Evolutionary conservation across 2,329 filamentous ascomycete genomes (phyloP).

Genomic region (Exophiala alcalophila): DNA sequence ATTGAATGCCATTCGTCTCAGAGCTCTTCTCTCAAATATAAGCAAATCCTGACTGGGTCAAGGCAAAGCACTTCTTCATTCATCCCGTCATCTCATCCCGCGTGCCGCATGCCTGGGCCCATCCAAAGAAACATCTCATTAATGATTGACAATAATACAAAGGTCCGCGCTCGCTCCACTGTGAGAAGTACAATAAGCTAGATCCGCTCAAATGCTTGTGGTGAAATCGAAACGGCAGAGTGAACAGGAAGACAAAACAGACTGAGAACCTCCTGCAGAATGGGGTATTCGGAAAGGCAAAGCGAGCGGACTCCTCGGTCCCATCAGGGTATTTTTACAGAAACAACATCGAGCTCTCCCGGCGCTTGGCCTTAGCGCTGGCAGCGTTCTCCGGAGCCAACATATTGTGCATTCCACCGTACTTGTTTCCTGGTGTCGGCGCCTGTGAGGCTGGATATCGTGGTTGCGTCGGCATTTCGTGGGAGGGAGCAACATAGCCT

Average conservation of each 20-base stretch:
- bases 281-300: conserved; percentile 17
- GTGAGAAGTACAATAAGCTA: conserved; percentile 9
- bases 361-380: conserved; percentile 44
- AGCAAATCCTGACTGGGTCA: too few species aligned
- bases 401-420: conserved; percentile 41
- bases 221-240: conserved; percentile 1
- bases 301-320: neutral
- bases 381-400: conserved; percentile 40
- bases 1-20: too few species aligned
- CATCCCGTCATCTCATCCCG: conserved; percentile 7
- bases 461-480: conserved; percentile 26
- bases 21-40: too few species aligned
- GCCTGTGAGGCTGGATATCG: conserved; percentile 24
- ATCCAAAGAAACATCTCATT: conserved; percentile 11
- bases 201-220: conserved; percentile 8
- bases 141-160: conserved; percentile 11
- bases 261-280: conserved; percentile 11
- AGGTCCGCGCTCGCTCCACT: conserved; percentile 3
- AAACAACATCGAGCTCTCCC: conserved; percentile 46
- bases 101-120: conserved; percentile 1
- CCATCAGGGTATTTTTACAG: conserved; percentile 10
- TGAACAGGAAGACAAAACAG: conserved; percentile 3
- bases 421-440: conserved; percentile 25
- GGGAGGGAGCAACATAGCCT: conserved; percentile 33
- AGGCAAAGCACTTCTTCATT: too few species aligned